Evolutionary conservation across 2,329 filamentous ascomycete species (phyloP).

Genomic region (Balansia obtecta): DNA sequence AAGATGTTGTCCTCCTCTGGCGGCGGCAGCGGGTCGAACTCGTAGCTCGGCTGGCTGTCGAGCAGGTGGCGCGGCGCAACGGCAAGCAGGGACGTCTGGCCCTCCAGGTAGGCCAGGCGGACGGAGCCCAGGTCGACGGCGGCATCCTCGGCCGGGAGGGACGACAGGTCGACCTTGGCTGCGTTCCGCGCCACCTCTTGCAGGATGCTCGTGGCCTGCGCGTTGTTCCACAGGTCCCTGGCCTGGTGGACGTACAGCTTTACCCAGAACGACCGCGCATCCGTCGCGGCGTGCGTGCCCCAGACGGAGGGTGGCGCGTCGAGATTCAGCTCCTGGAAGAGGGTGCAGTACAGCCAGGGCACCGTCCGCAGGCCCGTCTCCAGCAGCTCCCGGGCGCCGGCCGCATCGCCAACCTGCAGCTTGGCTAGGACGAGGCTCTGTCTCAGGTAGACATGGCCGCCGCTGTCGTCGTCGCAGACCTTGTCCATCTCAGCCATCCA

Average conservation of each 20-base stretch:
- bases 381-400: conserved; percentile 53
- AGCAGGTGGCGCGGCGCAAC: conserved; percentile 56
- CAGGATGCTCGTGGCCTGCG: conserved; percentile 56
- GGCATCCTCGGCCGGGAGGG: conserved; percentile 27
- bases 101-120: conserved; percentile 67
- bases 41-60: conserved; percentile 51
- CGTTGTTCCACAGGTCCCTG: conserved; percentile 78
- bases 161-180: conserved; percentile 26
- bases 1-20: conserved; percentile 40
- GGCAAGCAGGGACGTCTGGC: conserved; percentile 57
- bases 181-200: conserved; percentile 53
- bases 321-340: conserved; percentile 72
- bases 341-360: conserved; percentile 72
- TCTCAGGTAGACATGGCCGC: conserved; percentile 51
- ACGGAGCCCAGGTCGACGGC: conserved; percentile 41
- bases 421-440: conserved; percentile 70
- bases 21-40: conserved; percentile 76
- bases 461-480: conserved; percentile 12
- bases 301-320: conserved; percentile 71
- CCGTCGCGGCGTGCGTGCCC: conserved; percentile 56
- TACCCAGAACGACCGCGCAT: conserved; percentile 53
- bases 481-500: conserved; percentile 39
- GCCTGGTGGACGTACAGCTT: conserved; percentile 65
- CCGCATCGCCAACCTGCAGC: conserved; percentile 54
- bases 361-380: conserved; percentile 55